Base-by-base conservation (phyloP, 169 alveolate species). In the Besnoitia besnoiti region DNA sequence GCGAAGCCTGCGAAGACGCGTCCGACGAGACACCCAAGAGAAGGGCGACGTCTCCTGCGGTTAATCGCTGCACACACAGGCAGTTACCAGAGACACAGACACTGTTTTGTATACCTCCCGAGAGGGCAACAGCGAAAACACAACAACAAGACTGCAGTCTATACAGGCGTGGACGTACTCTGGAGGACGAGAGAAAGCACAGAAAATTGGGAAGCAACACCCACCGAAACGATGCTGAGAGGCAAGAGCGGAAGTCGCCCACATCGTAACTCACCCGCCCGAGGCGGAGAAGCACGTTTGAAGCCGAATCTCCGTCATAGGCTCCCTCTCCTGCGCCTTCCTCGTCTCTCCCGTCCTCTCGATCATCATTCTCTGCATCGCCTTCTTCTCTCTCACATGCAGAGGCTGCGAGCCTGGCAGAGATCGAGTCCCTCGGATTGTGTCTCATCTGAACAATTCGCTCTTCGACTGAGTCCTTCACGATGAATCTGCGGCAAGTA, bases 401-500 rank as follows among this genome's bases (percentile, higher is more conserved):
- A 12, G 46, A 24, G 33, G 46, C 33, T 12, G 84, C 84, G 4
- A 73, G 84, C 84, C 84, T 3, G 24, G 19, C 84, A 0, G 84
- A 33, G 46, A 39, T 27, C 46, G 40, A 7, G 16, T 73, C 84
- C 33, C 46, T 7, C 19, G 84, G 84, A 8, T 73, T 73, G 16
- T 77, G 62, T 42, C 84, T 84, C 89, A 92, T 73, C 55, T 75
- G 92, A 39, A 84, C 91, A 1, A 92, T 47, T 40, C 91, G 90
- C n/a, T 92, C 92, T 33, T 92, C 94, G 30, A 92, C 94, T 16
- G 85, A 84, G 55, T 92, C 92, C 80, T 85, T 84, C 44, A 92
- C 92, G 42, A 92, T 92, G 77, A 92, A 92, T 77, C 95, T 93
- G 90, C 49, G 24, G 12, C 7, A 19, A 21, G n/a, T n/a, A n/a